Evolutionary conservation across 441 rosid species (phyloP), one percentile per base, ranked within the genome.

Genomic region (Geranium incanum): DNA sequence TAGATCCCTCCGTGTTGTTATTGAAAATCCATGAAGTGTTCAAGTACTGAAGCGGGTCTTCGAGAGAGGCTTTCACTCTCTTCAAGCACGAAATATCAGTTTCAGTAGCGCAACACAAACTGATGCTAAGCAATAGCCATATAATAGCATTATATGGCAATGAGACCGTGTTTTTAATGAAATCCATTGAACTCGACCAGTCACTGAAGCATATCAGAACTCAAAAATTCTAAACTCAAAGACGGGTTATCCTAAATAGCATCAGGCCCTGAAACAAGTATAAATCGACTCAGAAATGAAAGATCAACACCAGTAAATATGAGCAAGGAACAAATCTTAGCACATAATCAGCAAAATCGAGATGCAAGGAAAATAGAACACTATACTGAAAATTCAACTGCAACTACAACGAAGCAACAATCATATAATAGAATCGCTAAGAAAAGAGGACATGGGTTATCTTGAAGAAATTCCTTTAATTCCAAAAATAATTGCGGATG

Each of bases 31-130:
- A 72, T 1, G 75, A 28, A 36, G 75, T 28, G 68, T 18, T 48
- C 38, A 72, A 28, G 66, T 36, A 52, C 67, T 36, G 37, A 1
- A 8, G 0, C 37, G 75, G 75, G 71, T 80, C 82, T 60, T 65
- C 2, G 1, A 80, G 65, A 0, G 82, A 80, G 13, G n/a, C 37
- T 66, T 66, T 37, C 45, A 80, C 43, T 7, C 65, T 59, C 73
- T n/a, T 74, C 69, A 80, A 69, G 69, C 80, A 80, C 48, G 71
- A 72, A 45, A 80, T 62, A 71, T 76, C 80, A 28, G 74, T 76
- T 0, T 18, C 70, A 39, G 78, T 74, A 28, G 63, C 63, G 18
- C 0, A 16, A 57, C 63, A 15, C 63, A 57, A 57, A 15, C 63
- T 57, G 18, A 21, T 16, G 63, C 63, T 57, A 15, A 57, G 63